Evolutionary conservation across 2,329 filamentous ascomycete species (phyloP).

Genomic region (Claviceps quebecensis): DNA sequence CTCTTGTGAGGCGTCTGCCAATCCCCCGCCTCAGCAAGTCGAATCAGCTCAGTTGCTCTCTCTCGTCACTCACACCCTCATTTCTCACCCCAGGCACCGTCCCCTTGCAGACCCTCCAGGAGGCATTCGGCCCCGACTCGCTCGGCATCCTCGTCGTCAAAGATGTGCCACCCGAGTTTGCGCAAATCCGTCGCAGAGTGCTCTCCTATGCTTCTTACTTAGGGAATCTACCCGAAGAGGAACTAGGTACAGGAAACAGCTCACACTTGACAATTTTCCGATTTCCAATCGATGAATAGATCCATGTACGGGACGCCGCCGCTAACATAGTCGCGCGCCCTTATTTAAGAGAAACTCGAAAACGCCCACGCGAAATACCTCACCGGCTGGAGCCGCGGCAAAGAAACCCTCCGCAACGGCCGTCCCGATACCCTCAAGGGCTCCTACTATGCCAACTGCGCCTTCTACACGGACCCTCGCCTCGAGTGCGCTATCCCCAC

Average conservation of each 20-base stretch:
- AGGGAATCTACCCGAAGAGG: slow-evolving; percentile 58
- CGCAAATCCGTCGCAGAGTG: slow-evolving; percentile 54
- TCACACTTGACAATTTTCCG: no score
- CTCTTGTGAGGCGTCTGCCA: no score
- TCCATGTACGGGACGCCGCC: no score
- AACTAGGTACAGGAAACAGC: slow-evolving; percentile 43
- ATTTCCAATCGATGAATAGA: no score
- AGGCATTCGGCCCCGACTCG: slow-evolving; percentile 81
- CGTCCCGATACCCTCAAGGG: slow-evolving; percentile 70
- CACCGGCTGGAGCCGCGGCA: slow-evolving; percentile 67
- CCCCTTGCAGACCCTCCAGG: slow-evolving; percentile 52
- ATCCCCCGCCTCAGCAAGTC: no score
- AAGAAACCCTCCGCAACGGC: slow-evolving; percentile 66
- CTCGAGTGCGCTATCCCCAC: slow-evolving; percentile 51
- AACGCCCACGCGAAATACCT: slow-evolving; percentile 49
- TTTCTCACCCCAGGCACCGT: slow-evolving; percentile 39
- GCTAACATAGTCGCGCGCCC: no score
- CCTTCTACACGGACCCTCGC: slow-evolving; percentile 54
- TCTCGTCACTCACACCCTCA: not conserved
- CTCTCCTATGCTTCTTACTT: slow-evolving; percentile 84
- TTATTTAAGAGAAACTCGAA: slow-evolving; percentile 35
- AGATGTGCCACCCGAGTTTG: slow-evolving; percentile 62
- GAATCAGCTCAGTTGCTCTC: no score
- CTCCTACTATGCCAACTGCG: slow-evolving; percentile 73
- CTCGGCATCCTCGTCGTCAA: slow-evolving; percentile 90